Percentiles rank a stretch among this genome's conserved stretches.
These are phyloP conservation scores for Jimgerdemannia lactiflua DNA, from an alignment of 192 early-diverging fungal genomes.

Conservation along the genomic window DNA sequence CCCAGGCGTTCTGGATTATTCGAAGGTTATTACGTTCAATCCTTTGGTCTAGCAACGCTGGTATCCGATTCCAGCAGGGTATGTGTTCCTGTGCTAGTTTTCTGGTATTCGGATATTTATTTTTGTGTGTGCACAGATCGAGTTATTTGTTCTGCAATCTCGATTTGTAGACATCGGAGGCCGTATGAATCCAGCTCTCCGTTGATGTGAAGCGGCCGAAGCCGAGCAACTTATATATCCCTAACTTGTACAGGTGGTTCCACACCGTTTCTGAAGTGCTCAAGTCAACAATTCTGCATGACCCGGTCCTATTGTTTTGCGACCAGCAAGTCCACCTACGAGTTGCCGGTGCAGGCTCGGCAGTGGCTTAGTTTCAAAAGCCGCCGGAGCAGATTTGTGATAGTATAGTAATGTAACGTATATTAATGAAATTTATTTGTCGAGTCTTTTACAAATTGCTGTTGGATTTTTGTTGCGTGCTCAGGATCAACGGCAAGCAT, in stretches of 20 bases:
- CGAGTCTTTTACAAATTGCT: slow-evolving; percentile 1
- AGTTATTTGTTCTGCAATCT: neutral
- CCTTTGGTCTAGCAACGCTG: slow-evolving; percentile 50
- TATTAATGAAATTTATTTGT: no score
- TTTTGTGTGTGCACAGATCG: neutral
- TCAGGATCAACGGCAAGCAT: slow-evolving; percentile 3
- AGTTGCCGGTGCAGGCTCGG: slow-evolving; percentile 31
- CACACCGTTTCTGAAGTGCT: slow-evolving; percentile 38
- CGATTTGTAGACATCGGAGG: slow-evolving; percentile 29
- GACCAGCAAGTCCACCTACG: slow-evolving; percentile 42
- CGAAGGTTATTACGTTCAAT: slow-evolving; percentile 56
- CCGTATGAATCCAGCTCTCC: slow-evolving; percentile 52
- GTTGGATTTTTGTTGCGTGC: slow-evolving; percentile 1
- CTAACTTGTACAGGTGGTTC: slow-evolving; percentile 51
- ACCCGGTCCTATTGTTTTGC: slow-evolving; percentile 53
- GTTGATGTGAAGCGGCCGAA: slow-evolving; percentile 57
- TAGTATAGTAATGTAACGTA: neutral
- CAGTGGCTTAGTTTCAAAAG: slow-evolving; percentile 25
- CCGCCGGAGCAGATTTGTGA: slow-evolving; percentile 12
- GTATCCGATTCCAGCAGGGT: slow-evolving; percentile 37
- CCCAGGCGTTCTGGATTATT: slow-evolving; percentile 50
- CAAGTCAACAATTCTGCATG: slow-evolving; percentile 41
- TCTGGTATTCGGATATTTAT: no score
- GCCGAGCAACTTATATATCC: slow-evolving; percentile 58
- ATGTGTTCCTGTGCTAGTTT: slow-evolving; percentile 2